These are phyloP conservation scores for Lentinula lateritia DNA, from an alignment of 768 basidiomycete species.

Conservation along the genomic window DNA sequence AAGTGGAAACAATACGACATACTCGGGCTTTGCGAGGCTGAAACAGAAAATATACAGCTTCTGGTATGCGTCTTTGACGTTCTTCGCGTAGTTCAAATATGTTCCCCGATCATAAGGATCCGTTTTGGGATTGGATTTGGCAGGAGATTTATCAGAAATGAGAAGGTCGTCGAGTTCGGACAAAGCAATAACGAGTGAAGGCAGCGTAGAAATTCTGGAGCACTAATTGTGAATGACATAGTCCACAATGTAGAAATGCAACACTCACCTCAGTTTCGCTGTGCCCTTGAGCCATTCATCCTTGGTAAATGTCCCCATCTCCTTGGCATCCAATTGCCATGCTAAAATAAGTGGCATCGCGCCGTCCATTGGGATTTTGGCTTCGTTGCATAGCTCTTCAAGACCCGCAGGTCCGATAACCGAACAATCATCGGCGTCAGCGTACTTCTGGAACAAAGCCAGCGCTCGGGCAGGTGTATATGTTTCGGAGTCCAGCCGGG, in stretches of 20 bases:
- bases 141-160: constrained; percentile 40
- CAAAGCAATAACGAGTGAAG: constrained; percentile 43
- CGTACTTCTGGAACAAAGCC: constrained; percentile 57
- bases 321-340: constrained; percentile 66
- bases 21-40: constrained; percentile 65
- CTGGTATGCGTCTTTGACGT: constrained; percentile 49
- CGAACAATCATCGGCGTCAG: constrained; percentile 46
- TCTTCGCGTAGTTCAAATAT: constrained; percentile 44
- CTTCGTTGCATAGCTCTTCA: constrained; percentile 63
- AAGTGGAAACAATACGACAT: constrained; percentile 22
- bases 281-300: constrained; percentile 68
- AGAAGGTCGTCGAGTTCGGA: constrained; percentile 63
- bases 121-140: constrained; percentile 27
- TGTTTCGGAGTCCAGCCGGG: constrained; percentile 26
- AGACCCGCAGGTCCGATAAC: constrained; percentile 73
- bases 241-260: neutral
- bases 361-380: constrained; percentile 69
- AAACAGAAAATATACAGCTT: constrained; percentile 73
- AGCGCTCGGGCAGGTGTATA: constrained; percentile 49
- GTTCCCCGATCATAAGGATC: constrained; percentile 48
- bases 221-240: neutral
- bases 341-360: constrained; percentile 65
- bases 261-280: constrained; percentile 35
- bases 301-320: constrained; percentile 68
- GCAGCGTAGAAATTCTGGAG: constrained; percentile 45